Evolutionary conservation across 2,329 filamentous ascomycete genomes (phyloP).

Genomic region (Cladosporium phlei): DNA sequence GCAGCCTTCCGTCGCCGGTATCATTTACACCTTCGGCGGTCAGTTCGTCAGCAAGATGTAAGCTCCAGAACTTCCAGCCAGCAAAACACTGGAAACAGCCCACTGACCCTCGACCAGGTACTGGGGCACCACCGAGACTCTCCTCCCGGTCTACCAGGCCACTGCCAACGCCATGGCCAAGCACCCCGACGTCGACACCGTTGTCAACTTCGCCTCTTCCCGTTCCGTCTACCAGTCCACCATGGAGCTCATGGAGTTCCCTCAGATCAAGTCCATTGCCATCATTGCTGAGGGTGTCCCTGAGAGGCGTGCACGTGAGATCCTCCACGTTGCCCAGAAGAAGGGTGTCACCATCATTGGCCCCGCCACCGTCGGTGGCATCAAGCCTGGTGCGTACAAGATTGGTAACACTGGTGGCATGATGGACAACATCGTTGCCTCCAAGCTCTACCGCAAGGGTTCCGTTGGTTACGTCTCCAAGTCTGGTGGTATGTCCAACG

Average conservation of each 20-base stretch:
- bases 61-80: conserved; percentile 15
- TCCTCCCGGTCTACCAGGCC: conserved; percentile 96
- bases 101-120: conserved; percentile 51
- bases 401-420: conserved; percentile 99
- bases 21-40: conserved; percentile 99
- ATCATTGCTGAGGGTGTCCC: conserved; percentile 99
- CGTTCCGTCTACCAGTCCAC: conserved; percentile 98
- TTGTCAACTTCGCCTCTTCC: conserved; percentile 99
- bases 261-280: conserved; percentile 97
- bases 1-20: conserved; percentile 93
- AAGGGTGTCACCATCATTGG: conserved; percentile 99
- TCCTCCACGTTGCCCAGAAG: conserved; percentile 91
- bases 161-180: conserved; percentile 89
- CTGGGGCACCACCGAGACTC: conserved; percentile 99
- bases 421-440: conserved; percentile 99
- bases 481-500: conserved; percentile 99
- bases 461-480: conserved; percentile 99
- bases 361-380: conserved; percentile 95
- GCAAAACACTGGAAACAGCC: not conserved
- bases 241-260: conserved; percentile 95
- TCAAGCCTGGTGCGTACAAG: conserved; percentile 99
- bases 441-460: conserved; percentile 98
- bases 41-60: conserved; percentile 99
- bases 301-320: conserved; percentile 97
- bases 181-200: conserved; percentile 93